Conservation (phyloP, 2,329 filamentous ascomycete species). For the Rhynchosporium graminicola region DNA sequence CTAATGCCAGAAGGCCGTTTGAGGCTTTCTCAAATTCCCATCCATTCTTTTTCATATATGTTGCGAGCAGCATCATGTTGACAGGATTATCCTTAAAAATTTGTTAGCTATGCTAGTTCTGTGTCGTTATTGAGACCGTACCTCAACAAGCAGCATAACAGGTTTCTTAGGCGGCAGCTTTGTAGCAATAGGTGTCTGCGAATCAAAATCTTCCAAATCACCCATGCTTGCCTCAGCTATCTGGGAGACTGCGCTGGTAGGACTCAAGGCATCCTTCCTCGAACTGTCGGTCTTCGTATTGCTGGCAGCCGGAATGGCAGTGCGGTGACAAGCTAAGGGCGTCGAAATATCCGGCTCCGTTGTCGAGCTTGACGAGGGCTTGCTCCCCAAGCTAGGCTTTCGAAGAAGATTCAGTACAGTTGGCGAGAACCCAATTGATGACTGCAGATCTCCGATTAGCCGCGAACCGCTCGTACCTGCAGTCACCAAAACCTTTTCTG, state of each 20-base stretch:
- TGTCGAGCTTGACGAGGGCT: not conserved
- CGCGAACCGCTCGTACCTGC: constrained; percentile 22
- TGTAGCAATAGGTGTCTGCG: not conserved
- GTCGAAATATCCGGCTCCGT: not conserved
- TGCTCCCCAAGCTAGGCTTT: constrained; percentile 1
- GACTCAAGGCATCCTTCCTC: not conserved
- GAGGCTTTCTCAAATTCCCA: constrained; percentile 43
- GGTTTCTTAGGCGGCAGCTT: constrained; percentile 11
- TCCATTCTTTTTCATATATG: constrained; percentile 36
- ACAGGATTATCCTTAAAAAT: constrained; percentile 41
- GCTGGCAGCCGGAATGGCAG: not conserved
- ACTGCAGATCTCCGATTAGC: constrained; percentile 29
- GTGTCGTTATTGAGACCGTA: not conserved
- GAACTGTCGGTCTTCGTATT: not conserved
- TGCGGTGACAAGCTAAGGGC: not conserved
- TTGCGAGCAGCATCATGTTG: constrained; percentile 42
- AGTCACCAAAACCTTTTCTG: constrained; percentile 21
- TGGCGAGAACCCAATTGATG: constrained; percentile 32
- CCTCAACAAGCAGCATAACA: constrained; percentile 33
- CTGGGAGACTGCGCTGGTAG: not conserved
- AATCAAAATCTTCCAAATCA: not conserved
- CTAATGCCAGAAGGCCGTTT: constrained; percentile 49
- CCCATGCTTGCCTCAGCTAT: not conserved
- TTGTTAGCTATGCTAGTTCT: not conserved
- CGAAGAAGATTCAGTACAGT: constrained; percentile 19